phyloP scores from a whole-genome alignment of 306 rosid genomes.

The Lotus japonicus region DNA sequence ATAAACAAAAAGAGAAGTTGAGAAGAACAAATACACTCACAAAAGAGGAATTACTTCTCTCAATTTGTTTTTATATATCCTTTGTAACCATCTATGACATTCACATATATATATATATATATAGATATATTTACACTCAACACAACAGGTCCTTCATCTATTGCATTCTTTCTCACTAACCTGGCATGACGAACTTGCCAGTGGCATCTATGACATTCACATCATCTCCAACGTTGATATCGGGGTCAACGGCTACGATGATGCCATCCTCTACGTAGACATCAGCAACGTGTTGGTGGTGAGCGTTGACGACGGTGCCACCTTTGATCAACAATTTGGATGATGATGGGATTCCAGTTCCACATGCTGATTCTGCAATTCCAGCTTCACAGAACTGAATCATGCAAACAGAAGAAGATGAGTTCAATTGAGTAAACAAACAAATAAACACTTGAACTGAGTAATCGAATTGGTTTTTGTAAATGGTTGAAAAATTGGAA shows the following conservation, averaged over 20 bases:
- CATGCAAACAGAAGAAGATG: not conserved
- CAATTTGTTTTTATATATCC: too few relatives aligned
- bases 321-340: conserved; percentile 74
- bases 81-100: too few relatives aligned
- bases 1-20: too few relatives aligned
- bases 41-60: too few relatives aligned
- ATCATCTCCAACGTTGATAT: conserved; percentile 67
- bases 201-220: conserved; percentile 81
- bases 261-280: conserved; percentile 79
- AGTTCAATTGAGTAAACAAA: not conserved
- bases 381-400: conserved; percentile 80
- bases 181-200: conserved; percentile 97
- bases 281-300: conserved; percentile 67
- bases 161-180: conserved; percentile 41
- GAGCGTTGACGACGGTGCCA: conserved; percentile 79
- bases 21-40: too few relatives aligned
- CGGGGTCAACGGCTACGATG: conserved; percentile 63
- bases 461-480: too few relatives aligned
- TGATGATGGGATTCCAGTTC: conserved; percentile 31
- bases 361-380: conserved; percentile 38
- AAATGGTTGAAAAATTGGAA: not conserved
- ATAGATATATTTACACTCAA: too few relatives aligned
- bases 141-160: not conserved
- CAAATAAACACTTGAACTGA: too few relatives aligned
- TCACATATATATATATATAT: too few relatives aligned